Percentiles rank a stretch among this genome's conserved stretches.
Evolutionary conservation across 2,329 filamentous ascomycete genomes (phyloP).

Genomic region (Sporothrix pallida): DNA sequence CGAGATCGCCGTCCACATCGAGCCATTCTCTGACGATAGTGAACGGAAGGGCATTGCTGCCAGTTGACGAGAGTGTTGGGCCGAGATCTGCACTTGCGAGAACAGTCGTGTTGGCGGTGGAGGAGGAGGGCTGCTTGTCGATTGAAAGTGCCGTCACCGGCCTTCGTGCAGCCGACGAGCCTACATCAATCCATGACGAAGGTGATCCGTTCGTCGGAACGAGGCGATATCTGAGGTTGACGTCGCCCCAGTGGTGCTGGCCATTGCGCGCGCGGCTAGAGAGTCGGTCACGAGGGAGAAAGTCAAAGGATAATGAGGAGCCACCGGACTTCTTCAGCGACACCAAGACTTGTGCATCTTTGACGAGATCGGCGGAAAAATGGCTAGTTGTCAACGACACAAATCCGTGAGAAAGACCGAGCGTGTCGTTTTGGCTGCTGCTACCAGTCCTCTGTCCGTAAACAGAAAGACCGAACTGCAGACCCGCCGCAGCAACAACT

Average conservation of each 20-base stretch:
- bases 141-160: background rate
- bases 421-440: background rate
- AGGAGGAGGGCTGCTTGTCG: background rate
- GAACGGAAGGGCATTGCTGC: background rate
- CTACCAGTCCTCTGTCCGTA: background rate
- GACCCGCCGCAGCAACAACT: background rate
- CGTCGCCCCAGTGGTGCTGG: conserved; percentile 64
- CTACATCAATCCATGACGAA: background rate
- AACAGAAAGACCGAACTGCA: background rate
- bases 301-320: background rate
- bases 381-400: background rate
- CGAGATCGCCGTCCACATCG: background rate
- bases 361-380: background rate
- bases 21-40: background rate
- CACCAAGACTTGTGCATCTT: background rate
- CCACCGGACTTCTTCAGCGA: background rate
- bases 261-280: conserved; percentile 49
- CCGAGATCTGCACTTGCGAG: background rate
- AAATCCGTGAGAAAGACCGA: background rate
- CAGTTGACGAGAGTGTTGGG: background rate
- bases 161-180: background rate
- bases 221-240: conserved; percentile 61
- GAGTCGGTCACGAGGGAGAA: conserved; percentile 58
- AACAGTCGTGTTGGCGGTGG: background rate
- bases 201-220: background rate